Base-by-base conservation (phyloP, 352 stramenopile species). In the Pythium oligandrum region DNA sequence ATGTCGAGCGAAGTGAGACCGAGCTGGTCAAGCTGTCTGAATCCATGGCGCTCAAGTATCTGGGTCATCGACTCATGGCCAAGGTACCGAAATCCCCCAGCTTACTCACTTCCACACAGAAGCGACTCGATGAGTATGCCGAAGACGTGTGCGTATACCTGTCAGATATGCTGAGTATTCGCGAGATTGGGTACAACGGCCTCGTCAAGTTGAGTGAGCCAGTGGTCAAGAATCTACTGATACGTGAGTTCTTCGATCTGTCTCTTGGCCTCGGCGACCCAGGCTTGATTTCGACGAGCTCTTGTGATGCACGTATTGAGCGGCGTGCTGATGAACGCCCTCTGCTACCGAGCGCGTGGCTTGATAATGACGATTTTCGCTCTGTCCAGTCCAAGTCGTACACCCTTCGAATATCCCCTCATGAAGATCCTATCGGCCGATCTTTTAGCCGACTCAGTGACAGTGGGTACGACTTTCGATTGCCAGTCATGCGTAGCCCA, bases 181-280 rank as follows among this genome's bases (percentile, higher is more conserved):
- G 64, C 3, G 67, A 78, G 30, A 70, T 85, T 26, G 83, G 83
- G 4, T 85, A 87, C 56, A 86, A 90, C 51, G 37, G 66, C 30
- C 73, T 93, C 9, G 67, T 90, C 3, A 46, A 59, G 11, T 48
- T 90, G 7, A 70, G 64, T 6, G 79, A 90, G 34, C 76, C 83
- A 0, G 66, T 90, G 26, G 64, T 57, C 6, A 83, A 72, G 48
- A 83, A 93, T 43, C 58, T 90, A 2, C 60, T 81, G 2, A 57
- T 90, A 36, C 79, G 83, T 0, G 73, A 90, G 17, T 93, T 93
- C 48, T 51, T 93, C 4, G 71, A 83, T 34, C 61, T 93, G 1
- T 71, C 73, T 0, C 49, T 86, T 17, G 64, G 67, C 2, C 73
- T 73, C 48, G 68, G 68, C 7, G 79, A 88, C 4, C 63, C 79